Percentiles rank a stretch among this genome's conserved stretches.
Evolutionary conservation across 176 grass and related monocot genomes (phyloP).

Genomic region (Calamus simplicifolius): DNA sequence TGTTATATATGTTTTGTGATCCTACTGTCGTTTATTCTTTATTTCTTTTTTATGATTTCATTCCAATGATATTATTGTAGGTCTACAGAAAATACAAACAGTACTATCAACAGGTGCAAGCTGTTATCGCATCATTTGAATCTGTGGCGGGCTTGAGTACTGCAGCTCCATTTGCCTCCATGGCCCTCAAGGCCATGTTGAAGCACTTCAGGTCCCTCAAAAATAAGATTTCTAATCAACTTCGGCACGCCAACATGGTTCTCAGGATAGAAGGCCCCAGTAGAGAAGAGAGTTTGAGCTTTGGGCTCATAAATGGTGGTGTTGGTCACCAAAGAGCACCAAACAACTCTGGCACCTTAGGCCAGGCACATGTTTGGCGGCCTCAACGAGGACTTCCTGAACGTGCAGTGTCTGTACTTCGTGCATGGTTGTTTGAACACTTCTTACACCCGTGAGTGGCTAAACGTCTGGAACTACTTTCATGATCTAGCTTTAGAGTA

Average conservation of each 20-base stretch:
- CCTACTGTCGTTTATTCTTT: constrained; percentile 15
- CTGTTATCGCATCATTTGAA: constrained; percentile 71
- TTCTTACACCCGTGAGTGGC: constrained; percentile 28
- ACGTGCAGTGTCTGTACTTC: constrained; percentile 73
- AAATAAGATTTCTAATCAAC: constrained; percentile 53
- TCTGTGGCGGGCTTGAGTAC: constrained; percentile 61
- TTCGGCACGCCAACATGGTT: constrained; percentile 44
- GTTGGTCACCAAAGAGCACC: constrained; percentile 30
- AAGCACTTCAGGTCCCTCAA: constrained; percentile 85
- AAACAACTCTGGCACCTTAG: constrained; percentile 8
- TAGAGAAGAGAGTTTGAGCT: constrained; percentile 52
- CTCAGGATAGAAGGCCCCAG: constrained; percentile 30
- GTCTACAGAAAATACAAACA: constrained; percentile 84
- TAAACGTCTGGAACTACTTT: too few relatives aligned
- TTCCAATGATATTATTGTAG: constrained; percentile 25
- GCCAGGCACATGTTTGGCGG: constrained; percentile 82
- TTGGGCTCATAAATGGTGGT: constrained; percentile 38
- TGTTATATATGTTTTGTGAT: constrained; percentile 8
- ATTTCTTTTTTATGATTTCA: constrained; percentile 2
- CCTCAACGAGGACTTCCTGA: constrained; percentile 76
- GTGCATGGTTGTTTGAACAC: constrained; percentile 79
- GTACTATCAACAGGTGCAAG: constrained; percentile 71
- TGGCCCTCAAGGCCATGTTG: constrained; percentile 65
- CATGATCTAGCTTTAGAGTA: too few relatives aligned
- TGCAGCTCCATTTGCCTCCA: constrained; percentile 55